Conservation (phyloP, 352 stramenopile species). For the Phytophthora cactorum region DNA sequence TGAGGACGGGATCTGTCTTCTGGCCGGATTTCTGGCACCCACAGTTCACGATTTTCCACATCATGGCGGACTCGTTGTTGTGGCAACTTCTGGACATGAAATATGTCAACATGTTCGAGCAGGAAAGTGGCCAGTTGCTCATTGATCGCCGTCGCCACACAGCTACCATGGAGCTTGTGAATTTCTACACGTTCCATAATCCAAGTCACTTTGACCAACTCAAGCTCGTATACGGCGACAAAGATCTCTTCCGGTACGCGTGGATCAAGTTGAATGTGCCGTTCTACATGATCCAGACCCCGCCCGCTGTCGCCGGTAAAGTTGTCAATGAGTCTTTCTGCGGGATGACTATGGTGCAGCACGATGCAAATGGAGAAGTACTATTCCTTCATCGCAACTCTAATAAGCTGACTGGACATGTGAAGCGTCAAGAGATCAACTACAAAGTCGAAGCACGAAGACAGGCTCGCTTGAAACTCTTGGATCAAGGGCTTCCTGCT, state of each 20-base stretch:
- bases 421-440: slow-evolving; percentile 33
- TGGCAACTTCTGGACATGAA: slow-evolving; percentile 56
- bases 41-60: slow-evolving; percentile 64
- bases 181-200: slow-evolving; percentile 49
- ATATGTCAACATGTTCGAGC: slow-evolving; percentile 71
- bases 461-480: slow-evolving; percentile 23
- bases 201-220: slow-evolving; percentile 43
- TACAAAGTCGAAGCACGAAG: slow-evolving; percentile 29
- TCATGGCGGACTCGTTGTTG: slow-evolving; percentile 54
- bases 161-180: slow-evolving; percentile 38
- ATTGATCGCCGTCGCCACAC: slow-evolving; percentile 47
- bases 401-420: slow-evolving; percentile 40
- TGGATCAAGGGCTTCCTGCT: slow-evolving; percentile 12
- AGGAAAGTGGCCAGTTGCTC: slow-evolving; percentile 66
- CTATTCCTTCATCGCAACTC: slow-evolving; percentile 62
- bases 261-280: slow-evolving; percentile 53
- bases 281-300: slow-evolving; percentile 52
- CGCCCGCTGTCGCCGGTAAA: slow-evolving; percentile 44
- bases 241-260: slow-evolving; percentile 62
- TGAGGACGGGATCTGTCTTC: slow-evolving; percentile 55
- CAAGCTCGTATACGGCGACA: slow-evolving; percentile 61
- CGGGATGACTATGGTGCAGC: slow-evolving; percentile 58
- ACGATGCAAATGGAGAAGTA: slow-evolving; percentile 39
- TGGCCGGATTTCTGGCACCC: slow-evolving; percentile 79
- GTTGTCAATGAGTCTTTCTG: slow-evolving; percentile 50